Evolutionary conservation across 2,329 filamentous ascomycete species (phyloP).

Genomic region (Sporothrix brasiliensis): DNA sequence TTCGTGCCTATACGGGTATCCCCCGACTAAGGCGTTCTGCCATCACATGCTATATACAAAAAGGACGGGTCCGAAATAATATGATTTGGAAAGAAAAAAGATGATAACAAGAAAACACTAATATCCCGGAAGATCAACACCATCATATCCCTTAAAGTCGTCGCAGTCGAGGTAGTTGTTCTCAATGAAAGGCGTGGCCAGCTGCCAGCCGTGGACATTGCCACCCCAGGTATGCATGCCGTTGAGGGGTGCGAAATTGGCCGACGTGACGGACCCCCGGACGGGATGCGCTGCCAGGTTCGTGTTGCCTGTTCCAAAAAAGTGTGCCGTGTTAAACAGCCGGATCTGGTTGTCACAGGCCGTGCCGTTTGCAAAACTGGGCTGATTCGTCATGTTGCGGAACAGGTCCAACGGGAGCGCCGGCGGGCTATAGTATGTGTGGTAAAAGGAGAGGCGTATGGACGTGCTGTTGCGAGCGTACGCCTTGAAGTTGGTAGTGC

Average conservation of each 20-base stretch:
- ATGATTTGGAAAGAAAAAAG: too few species aligned
- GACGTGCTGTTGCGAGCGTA: background rate
- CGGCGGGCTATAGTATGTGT: background rate
- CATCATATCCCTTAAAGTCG: conserved; percentile 40
- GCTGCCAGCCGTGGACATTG: conserved; percentile 39
- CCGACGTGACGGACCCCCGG: conserved; percentile 37
- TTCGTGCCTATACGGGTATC: background rate
- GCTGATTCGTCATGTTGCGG: conserved; percentile 59
- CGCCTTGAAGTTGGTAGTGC: background rate
- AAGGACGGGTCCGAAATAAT: too few species aligned
- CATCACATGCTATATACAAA: background rate
- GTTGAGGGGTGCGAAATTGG: conserved; percentile 38
- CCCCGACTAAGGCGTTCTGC: background rate
- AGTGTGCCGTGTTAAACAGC: conserved; percentile 42
- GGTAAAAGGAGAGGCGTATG: conserved; percentile 25
- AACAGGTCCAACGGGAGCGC: conserved; percentile 50
- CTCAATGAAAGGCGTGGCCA: conserved; percentile 44
- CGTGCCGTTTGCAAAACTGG: conserved; percentile 56
- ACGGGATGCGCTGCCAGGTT: conserved; percentile 39
- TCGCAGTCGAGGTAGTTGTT: conserved; percentile 42
- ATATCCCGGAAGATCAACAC: conserved; percentile 29
- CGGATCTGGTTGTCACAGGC: conserved; percentile 46
- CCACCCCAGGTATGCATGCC: conserved; percentile 32
- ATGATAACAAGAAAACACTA: conserved; percentile 7
- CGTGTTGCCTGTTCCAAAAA: conserved; percentile 31